Evolutionary conservation across 768 basidiomycete genomes (phyloP), one percentile per base, ranked within the genome.

Genomic region (Boletus rubescentipes): DNA sequence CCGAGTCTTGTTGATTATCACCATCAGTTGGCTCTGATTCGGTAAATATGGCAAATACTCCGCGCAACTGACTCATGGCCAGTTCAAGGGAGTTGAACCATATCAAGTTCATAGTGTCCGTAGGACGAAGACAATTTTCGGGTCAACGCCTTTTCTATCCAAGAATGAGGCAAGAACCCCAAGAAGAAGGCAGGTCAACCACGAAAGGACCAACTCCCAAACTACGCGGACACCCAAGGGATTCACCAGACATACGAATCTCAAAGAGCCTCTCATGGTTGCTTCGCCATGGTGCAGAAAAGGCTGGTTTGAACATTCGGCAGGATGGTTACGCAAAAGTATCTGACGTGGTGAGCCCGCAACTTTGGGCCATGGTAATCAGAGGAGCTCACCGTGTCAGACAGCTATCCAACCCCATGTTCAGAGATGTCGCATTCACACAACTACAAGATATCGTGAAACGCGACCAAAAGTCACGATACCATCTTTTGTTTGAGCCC

Each of bases 191-290:
- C 39, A 46, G 41, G 32, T 37, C 42, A 9, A 40, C 37, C 16
- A 64, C 42, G 35, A 60, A 47, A 37, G 61, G 52, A 5, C 60
- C 61, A 23, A 59, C 68, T 15, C 65, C 67, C 2, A 89, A 83
- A 64, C 73, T 80, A 35, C 79, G 84, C 45, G 89, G 89, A 15
- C 71, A 77, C 18, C 79, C 80, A 0, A 76, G 70, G 44, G 91
- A 95, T 61, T 74, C 82, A 4, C 83, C 82, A 0, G 84, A 88
- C 45, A 81, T 89, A 7, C 79, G 84, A 11, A 61, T 90, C 14
- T 93, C 91, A 14, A 98, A 97, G 71, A 90, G 91, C 0, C 73
- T 98, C 9, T 88, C 93, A 0, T 98, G 89, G 81, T 75, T 98
- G 23, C 81, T 98, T n/a, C 82, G 95, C 4, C 96, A 98, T 68